Conservation (phyloP, 2,329 filamentous ascomycete genomes). For the Fusarium sp. region DNA sequence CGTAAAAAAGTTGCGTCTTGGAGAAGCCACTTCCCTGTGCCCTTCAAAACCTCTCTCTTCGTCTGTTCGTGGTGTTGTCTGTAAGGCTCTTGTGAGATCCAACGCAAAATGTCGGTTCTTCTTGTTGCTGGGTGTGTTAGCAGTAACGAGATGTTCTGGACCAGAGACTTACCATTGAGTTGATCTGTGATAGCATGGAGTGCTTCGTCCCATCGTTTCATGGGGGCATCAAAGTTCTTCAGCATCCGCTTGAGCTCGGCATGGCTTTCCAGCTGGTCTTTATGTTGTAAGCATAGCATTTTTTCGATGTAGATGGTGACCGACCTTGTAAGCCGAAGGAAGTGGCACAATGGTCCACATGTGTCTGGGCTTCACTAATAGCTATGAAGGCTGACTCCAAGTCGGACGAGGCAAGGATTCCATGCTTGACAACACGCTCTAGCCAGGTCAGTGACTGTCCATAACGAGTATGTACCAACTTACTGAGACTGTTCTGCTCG, state of each 20-base stretch:
- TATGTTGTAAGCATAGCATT: neutral
- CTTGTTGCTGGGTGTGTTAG: neutral
- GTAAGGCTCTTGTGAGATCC: neutral
- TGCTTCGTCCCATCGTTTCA: neutral
- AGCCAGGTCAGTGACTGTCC: neutral
- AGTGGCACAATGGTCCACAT: too few species aligned
- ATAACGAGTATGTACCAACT: neutral
- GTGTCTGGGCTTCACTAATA: neutral
- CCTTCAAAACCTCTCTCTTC: neutral
- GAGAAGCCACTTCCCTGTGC: too few species aligned
- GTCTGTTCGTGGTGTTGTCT: neutral
- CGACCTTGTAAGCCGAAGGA: too few species aligned
- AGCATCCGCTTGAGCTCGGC: neutral
- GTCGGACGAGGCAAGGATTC: neutral
- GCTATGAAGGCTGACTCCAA: neutral
- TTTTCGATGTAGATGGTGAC: neutral
- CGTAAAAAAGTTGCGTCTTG: too few species aligned
- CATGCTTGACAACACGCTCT: neutral
- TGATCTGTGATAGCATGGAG: neutral
- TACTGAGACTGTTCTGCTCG: neutral
- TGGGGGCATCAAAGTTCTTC: neutral
- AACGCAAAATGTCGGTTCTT: neutral
- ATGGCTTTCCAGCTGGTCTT: neutral
- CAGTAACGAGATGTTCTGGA: neutral
- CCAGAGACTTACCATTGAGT: neutral